These are phyloP conservation scores for Stagonosporopsis chrysanthemi DNA, from an alignment of 2,329 filamentous ascomycete species.

Conservation along the genomic window DNA sequence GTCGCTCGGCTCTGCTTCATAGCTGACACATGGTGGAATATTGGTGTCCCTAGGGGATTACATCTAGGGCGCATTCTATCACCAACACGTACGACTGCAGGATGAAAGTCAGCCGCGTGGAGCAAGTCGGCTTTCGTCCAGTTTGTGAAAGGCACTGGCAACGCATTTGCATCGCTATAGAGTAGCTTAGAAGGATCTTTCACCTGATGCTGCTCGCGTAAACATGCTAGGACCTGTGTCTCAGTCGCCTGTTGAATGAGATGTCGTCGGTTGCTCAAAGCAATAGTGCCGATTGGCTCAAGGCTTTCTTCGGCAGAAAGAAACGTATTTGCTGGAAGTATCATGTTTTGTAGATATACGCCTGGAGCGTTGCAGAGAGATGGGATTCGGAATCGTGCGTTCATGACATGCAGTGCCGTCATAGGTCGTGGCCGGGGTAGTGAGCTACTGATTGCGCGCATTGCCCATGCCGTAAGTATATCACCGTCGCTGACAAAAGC, in stretches of 20 bases:
- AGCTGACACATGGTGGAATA: background rate
- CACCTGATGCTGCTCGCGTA: background rate
- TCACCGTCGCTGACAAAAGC: background rate
- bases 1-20: background rate
- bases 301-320: background rate
- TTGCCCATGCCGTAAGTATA: background rate
- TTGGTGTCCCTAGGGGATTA: background rate
- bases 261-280: background rate
- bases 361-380: constrained; percentile 28
- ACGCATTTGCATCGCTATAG: background rate
- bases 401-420: constrained; percentile 52
- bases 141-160: background rate
- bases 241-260: background rate
- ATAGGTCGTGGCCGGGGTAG: constrained; percentile 39
- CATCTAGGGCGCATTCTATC: background rate
- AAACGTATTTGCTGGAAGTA: background rate
- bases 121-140: background rate
- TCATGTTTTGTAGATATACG: constrained; percentile 5
- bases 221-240: background rate
- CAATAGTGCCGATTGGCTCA: background rate
- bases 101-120: background rate
- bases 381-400: constrained; percentile 47
- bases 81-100: background rate
- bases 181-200: background rate
- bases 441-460: background rate